Evolutionary conservation across 495 filamentous ascomycete genomes (phyloP).

Genomic region (Xylaria longipes): DNA sequence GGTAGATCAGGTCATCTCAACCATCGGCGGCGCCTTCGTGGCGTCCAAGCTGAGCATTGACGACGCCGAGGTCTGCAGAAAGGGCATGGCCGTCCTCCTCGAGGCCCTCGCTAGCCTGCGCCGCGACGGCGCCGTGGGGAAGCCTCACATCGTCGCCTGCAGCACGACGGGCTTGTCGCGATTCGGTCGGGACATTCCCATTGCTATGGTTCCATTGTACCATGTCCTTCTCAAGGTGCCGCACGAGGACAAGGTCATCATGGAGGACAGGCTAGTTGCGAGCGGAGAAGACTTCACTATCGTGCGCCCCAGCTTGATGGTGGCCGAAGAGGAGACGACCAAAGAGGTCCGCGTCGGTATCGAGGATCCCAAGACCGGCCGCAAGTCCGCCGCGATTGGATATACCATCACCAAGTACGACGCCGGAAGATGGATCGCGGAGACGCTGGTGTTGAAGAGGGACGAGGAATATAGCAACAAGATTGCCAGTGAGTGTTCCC

Average conservation of each 20-base stretch:
- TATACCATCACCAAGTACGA: slow-evolving; percentile 52
- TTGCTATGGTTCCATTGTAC: slow-evolving; percentile 58
- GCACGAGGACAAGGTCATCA: slow-evolving; percentile 64
- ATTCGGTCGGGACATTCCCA: slow-evolving; percentile 59
- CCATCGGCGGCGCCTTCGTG: slow-evolving; percentile 51
- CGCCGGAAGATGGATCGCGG: slow-evolving; percentile 49
- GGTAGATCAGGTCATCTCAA: slow-evolving; percentile 52
- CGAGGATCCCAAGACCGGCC: slow-evolving; percentile 41
- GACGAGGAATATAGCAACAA: slow-evolving; percentile 31
- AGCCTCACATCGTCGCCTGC: slow-evolving; percentile 55
- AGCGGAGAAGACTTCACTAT: slow-evolving; percentile 52
- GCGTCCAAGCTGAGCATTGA: slow-evolving; percentile 44
- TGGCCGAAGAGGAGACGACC: slow-evolving; percentile 35
- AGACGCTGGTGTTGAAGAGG: slow-evolving; percentile 32
- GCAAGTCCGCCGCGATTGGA: slow-evolving; percentile 47
- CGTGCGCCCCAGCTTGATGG: slow-evolving; percentile 47
- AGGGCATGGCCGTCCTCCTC: slow-evolving; percentile 55
- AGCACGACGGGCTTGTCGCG: slow-evolving; percentile 61
- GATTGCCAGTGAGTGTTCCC: slow-evolving; percentile 25
- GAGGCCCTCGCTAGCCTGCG: slow-evolving; percentile 44
- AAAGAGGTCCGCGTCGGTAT: slow-evolving; percentile 48
- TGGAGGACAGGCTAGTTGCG: slow-evolving; percentile 57
- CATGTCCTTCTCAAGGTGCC: slow-evolving; percentile 54
- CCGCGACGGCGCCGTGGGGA: slow-evolving; percentile 27
- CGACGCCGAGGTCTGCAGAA: slow-evolving; percentile 65